phyloP scores from a whole-genome alignment of 1,284 basidiomycete species.

The Cutaneotrichosporon curvatum region DNA sequence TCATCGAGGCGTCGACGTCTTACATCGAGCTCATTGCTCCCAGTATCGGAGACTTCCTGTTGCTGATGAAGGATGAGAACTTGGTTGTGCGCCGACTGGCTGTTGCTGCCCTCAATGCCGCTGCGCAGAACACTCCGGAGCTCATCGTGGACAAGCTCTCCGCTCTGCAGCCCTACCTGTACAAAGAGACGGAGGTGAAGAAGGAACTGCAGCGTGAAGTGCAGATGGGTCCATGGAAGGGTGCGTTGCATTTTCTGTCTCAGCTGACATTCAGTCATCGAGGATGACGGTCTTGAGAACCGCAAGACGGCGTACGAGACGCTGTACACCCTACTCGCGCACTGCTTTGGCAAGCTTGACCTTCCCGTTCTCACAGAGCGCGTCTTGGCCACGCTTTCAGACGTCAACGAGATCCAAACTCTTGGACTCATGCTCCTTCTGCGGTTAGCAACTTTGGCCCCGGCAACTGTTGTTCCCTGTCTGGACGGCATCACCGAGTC shows the following conservation, averaged over 20 bases:
- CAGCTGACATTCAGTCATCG: constrained; percentile 25
- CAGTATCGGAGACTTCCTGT: constrained; percentile 81
- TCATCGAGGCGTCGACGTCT: constrained; percentile 67
- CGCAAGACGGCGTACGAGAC: constrained; percentile 94
- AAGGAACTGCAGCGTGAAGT: constrained; percentile 80
- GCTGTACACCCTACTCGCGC: constrained; percentile 89
- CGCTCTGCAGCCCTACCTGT: constrained; percentile 71
- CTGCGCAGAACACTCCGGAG: constrained; percentile 87
- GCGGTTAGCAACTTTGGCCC: constrained; percentile 77
- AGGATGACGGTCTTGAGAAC: constrained; percentile 46
- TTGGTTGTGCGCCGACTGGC: constrained; percentile 80
- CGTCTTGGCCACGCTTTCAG: constrained; percentile 74
- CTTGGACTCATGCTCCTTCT: constrained; percentile 92
- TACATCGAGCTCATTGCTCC: constrained; percentile 85
- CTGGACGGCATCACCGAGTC: constrained; percentile 78
- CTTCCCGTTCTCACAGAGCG: constrained; percentile 74
- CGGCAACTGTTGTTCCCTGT: constrained; percentile 69
- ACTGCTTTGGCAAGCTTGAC: constrained; percentile 77
- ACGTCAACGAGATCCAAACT: constrained; percentile 96
- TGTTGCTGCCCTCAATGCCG: constrained; percentile 82
- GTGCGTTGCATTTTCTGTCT: constrained; percentile 35
- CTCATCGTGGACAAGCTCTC: constrained; percentile 78
- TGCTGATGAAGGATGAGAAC: constrained; percentile 75
- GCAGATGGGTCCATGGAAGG: constrained; percentile 97
- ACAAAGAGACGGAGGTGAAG: constrained; percentile 75